Conservation (phyloP, 257 asterid species). For the Nicotiana otophora region DNA sequence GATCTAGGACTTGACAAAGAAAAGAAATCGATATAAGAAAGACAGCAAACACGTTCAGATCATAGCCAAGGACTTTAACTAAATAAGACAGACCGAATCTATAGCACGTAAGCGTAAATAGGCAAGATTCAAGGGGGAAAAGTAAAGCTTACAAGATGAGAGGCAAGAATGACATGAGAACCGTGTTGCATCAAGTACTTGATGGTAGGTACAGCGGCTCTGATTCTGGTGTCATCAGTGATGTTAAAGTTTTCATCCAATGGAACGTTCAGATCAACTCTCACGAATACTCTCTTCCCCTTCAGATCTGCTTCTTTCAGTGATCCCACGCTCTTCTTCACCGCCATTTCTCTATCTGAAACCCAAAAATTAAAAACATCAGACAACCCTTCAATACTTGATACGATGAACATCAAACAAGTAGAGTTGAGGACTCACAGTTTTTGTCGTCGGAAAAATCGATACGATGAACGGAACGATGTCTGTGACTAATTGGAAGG, state of each 20-base stretch:
- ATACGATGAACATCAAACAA: neutral
- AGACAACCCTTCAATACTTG: neutral
- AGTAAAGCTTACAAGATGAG: constrained; percentile 60
- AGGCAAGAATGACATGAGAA: constrained; percentile 65
- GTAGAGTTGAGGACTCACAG: neutral
- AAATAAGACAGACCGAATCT: neutral
- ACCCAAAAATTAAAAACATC: neutral
- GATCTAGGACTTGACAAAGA: neutral
- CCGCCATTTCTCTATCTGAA: constrained; percentile 43
- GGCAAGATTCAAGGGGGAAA: neutral
- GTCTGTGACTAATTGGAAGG: neutral
- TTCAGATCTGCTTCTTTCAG: constrained; percentile 75
- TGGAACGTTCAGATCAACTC: constrained; percentile 91
- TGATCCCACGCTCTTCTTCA: constrained; percentile 81
- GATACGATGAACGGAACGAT: neutral
- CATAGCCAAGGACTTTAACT: neutral
- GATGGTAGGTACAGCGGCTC: constrained; percentile 83
- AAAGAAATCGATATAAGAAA: neutral
- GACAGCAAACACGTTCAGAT: neutral
- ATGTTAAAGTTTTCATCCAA: constrained; percentile 71
- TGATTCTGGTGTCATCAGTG: constrained; percentile 81
- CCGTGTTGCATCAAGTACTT: constrained; percentile 53
- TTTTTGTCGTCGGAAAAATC: constrained; percentile 2
- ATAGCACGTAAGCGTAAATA: neutral
- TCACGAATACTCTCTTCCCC: constrained; percentile 73